These are phyloP conservation scores for Kentomonas sorsogonicus DNA, from an alignment of 208 protist genomes.

Conservation along the genomic window DNA sequence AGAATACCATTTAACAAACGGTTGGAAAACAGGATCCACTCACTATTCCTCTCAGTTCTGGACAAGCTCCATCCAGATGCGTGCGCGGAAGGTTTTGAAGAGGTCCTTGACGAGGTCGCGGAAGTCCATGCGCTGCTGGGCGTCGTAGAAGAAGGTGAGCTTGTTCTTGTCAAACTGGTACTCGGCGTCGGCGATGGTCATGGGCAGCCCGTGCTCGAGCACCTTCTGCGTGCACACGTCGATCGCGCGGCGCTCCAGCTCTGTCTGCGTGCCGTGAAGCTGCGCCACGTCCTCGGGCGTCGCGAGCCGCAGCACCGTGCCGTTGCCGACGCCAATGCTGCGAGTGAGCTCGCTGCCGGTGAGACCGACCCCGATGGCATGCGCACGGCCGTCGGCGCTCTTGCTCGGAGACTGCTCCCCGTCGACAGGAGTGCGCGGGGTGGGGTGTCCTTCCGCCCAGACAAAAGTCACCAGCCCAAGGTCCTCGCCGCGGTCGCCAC, in stretches of 20 bases:
- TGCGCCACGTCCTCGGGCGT: conserved; percentile 54
- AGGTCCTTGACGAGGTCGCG: conserved; percentile 82
- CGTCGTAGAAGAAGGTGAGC: conserved; percentile 89
- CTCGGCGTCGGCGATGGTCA: conserved; percentile 89
- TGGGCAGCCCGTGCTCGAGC: conserved; percentile 75
- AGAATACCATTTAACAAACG: conserved; percentile 2
- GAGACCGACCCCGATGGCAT: conserved; percentile 51
- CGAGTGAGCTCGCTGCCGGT: conserved; percentile 48
- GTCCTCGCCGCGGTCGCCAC: conserved; percentile 85
- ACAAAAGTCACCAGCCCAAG: conserved; percentile 80
- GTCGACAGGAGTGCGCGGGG: too few relatives aligned
- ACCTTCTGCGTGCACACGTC: conserved; percentile 76
- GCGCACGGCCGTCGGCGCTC: neutral
- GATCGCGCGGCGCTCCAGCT: conserved; percentile 75
- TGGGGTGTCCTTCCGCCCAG: conserved; percentile 42
- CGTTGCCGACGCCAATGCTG: conserved; percentile 68
- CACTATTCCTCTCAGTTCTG: conserved; percentile 16
- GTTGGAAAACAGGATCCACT: conserved; percentile 1
- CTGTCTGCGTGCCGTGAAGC: conserved; percentile 65
- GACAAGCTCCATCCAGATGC: conserved; percentile 89
- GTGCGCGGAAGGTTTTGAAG: conserved; percentile 82
- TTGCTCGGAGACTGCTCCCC: too few relatives aligned
- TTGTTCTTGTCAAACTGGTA: conserved; percentile 92
- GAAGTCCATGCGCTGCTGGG: conserved; percentile 86
- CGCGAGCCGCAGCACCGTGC: conserved; percentile 69